Evolutionary conservation across 768 basidiomycete genomes (phyloP).

Genomic region (Imleria badia): DNA sequence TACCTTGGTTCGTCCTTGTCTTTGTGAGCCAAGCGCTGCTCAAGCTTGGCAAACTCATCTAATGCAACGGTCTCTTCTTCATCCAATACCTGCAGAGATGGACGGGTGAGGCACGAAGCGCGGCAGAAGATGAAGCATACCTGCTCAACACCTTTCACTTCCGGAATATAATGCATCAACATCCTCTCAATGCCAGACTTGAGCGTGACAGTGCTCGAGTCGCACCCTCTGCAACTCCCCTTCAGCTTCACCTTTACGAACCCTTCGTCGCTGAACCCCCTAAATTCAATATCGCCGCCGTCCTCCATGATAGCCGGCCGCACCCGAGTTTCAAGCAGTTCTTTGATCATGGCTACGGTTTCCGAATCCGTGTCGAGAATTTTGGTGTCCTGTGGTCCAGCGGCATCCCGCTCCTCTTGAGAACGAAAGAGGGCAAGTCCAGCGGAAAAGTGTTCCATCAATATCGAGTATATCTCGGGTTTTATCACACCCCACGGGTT

Average conservation of each 20-base stretch:
- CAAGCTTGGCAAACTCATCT: constrained; percentile 87
- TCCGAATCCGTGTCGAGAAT: constrained; percentile 95
- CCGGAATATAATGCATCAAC: constrained; percentile 99
- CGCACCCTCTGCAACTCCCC: constrained; percentile 96
- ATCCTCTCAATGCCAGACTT: constrained; percentile 98
- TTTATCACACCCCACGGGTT: constrained; percentile 88
- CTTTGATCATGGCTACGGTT: constrained; percentile 99
- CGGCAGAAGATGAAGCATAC: constrained; percentile 34
- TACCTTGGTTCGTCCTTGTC: constrained; percentile 46
- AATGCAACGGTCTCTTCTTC: constrained; percentile 86
- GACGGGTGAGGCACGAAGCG: constrained; percentile 5
- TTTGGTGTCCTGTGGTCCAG: constrained; percentile 89
- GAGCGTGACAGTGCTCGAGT: constrained; percentile 90
- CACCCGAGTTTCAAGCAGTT: constrained; percentile 91
- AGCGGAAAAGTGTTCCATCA: constrained; percentile 99
- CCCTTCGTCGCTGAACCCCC: constrained; percentile 83
- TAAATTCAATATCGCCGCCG: constrained; percentile 96
- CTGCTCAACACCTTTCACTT: constrained; percentile 91
- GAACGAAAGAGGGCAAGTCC: constrained; percentile 83
- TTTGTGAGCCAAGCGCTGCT: constrained; percentile 57
- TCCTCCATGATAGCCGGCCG: constrained; percentile 98
- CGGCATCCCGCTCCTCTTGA: constrained; percentile 73
- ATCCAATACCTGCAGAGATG: constrained; percentile 66
- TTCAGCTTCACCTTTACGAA: constrained; percentile 89
- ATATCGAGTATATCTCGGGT: constrained; percentile 91